Percentiles rank a stretch among this genome's conserved stretches.
phyloP scores from a whole-genome alignment of 1,284 basidiomycete species.

The Taiwanofungus camphoratus region DNA sequence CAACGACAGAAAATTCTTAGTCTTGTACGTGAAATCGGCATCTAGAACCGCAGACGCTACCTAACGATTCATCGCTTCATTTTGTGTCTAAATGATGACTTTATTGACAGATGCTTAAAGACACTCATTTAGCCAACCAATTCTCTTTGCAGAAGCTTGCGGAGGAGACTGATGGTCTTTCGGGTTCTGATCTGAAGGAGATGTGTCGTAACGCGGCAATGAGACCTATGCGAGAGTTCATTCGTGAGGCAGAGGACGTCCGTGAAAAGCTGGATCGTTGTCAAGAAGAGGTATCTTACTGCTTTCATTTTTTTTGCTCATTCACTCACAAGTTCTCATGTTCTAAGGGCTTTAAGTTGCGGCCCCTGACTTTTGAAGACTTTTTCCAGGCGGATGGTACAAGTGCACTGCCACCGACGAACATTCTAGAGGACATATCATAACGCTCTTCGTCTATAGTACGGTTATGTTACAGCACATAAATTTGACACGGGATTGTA shows the following conservation, averaged over 20 bases:
- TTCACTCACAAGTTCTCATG: not conserved
- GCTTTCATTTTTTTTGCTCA: not conserved
- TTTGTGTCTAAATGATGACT: not conserved
- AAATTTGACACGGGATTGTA: no score
- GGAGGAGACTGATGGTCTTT: conserved; percentile 69
- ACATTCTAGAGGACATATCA: conserved; percentile 7
- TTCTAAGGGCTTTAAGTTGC: conserved; percentile 67
- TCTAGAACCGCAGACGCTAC: not conserved
- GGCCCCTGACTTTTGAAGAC: conserved; percentile 64
- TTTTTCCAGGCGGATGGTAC: conserved; percentile 60
- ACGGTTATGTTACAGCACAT: conserved; percentile 15
- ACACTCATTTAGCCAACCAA: conserved; percentile 60
- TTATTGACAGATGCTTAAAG: conserved; percentile 72
- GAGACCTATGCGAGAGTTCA: conserved; percentile 85
- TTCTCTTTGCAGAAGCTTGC: conserved; percentile 73
- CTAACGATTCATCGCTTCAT: not conserved
- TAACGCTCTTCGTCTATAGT: conserved; percentile 12
- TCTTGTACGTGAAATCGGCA: conserved; percentile 47
- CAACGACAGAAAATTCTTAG: conserved; percentile 89
- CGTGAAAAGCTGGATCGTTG: conserved; percentile 46
- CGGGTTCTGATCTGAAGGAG: conserved; percentile 92
- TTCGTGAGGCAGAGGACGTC: conserved; percentile 57
- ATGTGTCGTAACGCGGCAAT: conserved; percentile 92
- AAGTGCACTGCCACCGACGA: conserved; percentile 17
- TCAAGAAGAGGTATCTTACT: conserved; percentile 45